Percentiles rank a stretch among this genome's conserved stretches.
Evolutionary conservation across 352 stramenopile genomes (phyloP).

Genomic region (Phytophthora constricta): DNA sequence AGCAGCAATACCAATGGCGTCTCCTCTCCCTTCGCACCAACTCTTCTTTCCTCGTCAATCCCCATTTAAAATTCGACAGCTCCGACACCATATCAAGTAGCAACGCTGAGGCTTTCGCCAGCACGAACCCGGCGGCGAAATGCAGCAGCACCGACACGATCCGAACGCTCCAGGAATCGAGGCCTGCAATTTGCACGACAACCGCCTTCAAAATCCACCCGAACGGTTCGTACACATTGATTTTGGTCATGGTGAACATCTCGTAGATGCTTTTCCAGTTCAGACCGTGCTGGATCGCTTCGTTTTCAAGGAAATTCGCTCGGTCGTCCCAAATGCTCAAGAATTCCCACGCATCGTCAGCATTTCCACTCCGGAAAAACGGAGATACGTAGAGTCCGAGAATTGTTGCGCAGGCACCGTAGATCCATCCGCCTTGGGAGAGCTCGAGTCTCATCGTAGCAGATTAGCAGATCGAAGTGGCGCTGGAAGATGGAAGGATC

Average conservation of each 20-base stretch:
- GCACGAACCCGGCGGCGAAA: slow-evolving; percentile 30
- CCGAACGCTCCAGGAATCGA: slow-evolving; percentile 50
- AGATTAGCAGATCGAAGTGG: too few species aligned
- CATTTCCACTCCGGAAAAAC: slow-evolving; percentile 19
- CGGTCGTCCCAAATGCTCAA: slow-evolving; percentile 60
- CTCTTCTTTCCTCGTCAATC: not conserved
- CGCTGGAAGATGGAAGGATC: too few species aligned
- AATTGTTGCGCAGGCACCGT: slow-evolving; percentile 12
- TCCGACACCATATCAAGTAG: slow-evolving; percentile 34
- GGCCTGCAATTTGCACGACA: slow-evolving; percentile 38
- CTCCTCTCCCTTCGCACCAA: not conserved
- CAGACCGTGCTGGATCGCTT: slow-evolving; percentile 48
- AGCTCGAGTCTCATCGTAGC: slow-evolving; percentile 32
- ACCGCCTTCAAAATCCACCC: slow-evolving; percentile 70
- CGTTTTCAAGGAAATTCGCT: slow-evolving; percentile 66
- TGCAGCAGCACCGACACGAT: slow-evolving; percentile 55
- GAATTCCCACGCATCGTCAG: slow-evolving; percentile 49
- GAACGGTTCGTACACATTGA: slow-evolving; percentile 79
- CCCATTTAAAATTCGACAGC: slow-evolving; percentile 14
- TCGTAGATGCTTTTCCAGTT: slow-evolving; percentile 33
- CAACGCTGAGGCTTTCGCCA: slow-evolving; percentile 35
- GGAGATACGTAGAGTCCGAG: slow-evolving; percentile 23
- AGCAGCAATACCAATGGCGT: slow-evolving; percentile 30
- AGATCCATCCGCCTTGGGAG: slow-evolving; percentile 22
- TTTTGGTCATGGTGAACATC: slow-evolving; percentile 60